These are phyloP conservation scores for Kodamaea plutei DNA, from an alignment of 1,139 yeast species.

Conservation along the genomic window DNA sequence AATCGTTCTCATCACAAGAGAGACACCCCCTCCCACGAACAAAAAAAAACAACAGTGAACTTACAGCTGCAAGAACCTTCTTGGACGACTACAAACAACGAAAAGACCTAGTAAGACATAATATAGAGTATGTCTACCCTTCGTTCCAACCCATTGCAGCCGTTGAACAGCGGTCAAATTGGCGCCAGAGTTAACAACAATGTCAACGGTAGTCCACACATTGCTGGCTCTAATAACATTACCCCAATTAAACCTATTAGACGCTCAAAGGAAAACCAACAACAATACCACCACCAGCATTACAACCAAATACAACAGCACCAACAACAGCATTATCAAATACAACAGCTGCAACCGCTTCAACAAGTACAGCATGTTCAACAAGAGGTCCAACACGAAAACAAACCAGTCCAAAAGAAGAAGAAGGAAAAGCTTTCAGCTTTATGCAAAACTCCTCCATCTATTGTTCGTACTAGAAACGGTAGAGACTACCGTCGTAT, in stretches of 20 bases:
- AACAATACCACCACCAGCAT: conserved; percentile 13
- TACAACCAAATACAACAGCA: conserved; percentile 11
- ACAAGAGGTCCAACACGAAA: conserved; percentile 13
- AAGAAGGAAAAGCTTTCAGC: conserved; percentile 85
- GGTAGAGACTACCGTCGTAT: conserved; percentile 93
- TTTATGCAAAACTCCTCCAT: conserved; percentile 91
- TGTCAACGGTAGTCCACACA: conserved; percentile 9
- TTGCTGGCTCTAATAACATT: conserved; percentile 20
- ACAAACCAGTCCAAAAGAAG: conserved; percentile 34
- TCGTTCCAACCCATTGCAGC: conserved; percentile 48
- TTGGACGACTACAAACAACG: no score
- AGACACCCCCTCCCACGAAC: no score
- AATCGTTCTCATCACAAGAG: no score
- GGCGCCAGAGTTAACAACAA: conserved; percentile 28
- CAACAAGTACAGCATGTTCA: conserved; percentile 11
- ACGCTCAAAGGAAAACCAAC: conserved; percentile 27
- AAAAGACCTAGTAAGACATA: no score
- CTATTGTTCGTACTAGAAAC: conserved; percentile 78
- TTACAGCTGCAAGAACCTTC: no score
- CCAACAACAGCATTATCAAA: conserved; percentile 9
- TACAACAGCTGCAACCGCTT: conserved; percentile 6
- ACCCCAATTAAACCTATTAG: conserved; percentile 41
- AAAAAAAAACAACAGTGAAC: no score
- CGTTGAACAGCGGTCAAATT: conserved; percentile 44
- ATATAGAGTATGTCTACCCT: conserved; percentile 33